These are phyloP conservation scores for Metahyphopichia silvanorum DNA, from an alignment of 805 yeast genomes.

Conservation along the genomic window DNA sequence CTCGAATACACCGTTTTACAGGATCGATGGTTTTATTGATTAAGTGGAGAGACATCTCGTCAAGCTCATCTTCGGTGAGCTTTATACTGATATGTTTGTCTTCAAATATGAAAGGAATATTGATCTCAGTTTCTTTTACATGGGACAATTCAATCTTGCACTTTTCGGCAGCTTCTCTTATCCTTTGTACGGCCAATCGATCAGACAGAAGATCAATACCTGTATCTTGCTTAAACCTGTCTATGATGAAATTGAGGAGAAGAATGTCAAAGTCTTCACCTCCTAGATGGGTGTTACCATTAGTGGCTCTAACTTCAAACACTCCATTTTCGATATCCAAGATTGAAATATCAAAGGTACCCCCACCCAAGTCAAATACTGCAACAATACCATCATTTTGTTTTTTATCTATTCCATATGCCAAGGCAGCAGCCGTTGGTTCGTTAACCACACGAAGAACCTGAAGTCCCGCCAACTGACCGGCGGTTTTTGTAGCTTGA, in stretches of 20 bases:
- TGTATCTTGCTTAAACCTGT: slow-evolving; percentile 51
- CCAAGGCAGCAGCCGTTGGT: slow-evolving; percentile 85
- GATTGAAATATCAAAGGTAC: slow-evolving; percentile 79
- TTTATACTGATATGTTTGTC: slow-evolving; percentile 58
- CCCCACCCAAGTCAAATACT: slow-evolving; percentile 79
- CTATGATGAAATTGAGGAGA: slow-evolving; percentile 54
- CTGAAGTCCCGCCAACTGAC: slow-evolving; percentile 67
- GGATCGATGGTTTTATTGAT: slow-evolving; percentile 70
- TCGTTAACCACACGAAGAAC: slow-evolving; percentile 76
- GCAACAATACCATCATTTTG: slow-evolving; percentile 50
- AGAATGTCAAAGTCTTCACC: slow-evolving; percentile 83
- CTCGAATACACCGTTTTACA: slow-evolving; percentile 69
- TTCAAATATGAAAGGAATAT: slow-evolving; percentile 65
- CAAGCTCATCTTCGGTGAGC: slow-evolving; percentile 66
- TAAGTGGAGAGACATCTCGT: slow-evolving; percentile 60
- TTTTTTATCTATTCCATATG: slow-evolving; percentile 67
- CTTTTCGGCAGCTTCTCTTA: slow-evolving; percentile 76
- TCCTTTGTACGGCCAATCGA: slow-evolving; percentile 64
- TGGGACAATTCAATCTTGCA: slow-evolving; percentile 75
- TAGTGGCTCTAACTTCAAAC: slow-evolving; percentile 78
- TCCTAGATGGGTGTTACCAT: slow-evolving; percentile 82
- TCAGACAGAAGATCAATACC: slow-evolving; percentile 48
- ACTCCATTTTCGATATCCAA: slow-evolving; percentile 78
- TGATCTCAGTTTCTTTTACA: slow-evolving; percentile 56
- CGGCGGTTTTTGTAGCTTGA: slow-evolving; percentile 79